phyloP scores from a whole-genome alignment of 2,329 filamentous ascomycete species.

The Penicillium digitatum region DNA sequence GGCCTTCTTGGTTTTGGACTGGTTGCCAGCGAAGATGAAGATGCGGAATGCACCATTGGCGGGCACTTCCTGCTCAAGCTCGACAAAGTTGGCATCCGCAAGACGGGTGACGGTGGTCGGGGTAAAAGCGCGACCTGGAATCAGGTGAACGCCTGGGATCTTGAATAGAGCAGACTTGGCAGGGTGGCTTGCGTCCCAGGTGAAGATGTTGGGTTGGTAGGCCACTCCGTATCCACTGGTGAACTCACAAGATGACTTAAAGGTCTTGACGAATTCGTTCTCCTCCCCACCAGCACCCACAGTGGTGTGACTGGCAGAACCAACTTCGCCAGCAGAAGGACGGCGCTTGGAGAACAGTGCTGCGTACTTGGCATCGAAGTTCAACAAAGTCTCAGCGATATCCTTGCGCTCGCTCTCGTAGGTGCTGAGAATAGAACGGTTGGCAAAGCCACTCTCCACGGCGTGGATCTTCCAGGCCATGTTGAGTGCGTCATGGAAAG shows the following conservation, averaged over 20 bases:
- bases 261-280: constrained; percentile 81
- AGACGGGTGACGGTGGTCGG: constrained; percentile 81
- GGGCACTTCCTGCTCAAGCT: constrained; percentile 84
- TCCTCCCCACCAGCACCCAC: constrained; percentile 30
- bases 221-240: constrained; percentile 88
- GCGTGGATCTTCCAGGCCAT: constrained; percentile 95
- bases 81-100: constrained; percentile 82
- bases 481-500: constrained; percentile 67
- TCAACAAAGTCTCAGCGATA: constrained; percentile 76
- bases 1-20: constrained; percentile 56
- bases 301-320: constrained; percentile 54
- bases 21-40: constrained; percentile 77
- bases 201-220: constrained; percentile 76
- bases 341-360: constrained; percentile 80
- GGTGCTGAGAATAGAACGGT: constrained; percentile 69
- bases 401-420: constrained; percentile 84
- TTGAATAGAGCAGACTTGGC: constrained; percentile 68
- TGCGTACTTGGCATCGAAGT: constrained; percentile 85
- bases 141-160: constrained; percentile 61
- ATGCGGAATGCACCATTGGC: constrained; percentile 84
- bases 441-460: constrained; percentile 77
- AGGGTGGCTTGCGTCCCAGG: constrained; percentile 72
- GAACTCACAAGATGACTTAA: constrained; percentile 89
- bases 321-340: constrained; percentile 68
- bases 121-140: constrained; percentile 69